Base-by-base conservation (phyloP, 495 filamentous ascomycete genomes). In the Talaromyces proteolyticus region DNA sequence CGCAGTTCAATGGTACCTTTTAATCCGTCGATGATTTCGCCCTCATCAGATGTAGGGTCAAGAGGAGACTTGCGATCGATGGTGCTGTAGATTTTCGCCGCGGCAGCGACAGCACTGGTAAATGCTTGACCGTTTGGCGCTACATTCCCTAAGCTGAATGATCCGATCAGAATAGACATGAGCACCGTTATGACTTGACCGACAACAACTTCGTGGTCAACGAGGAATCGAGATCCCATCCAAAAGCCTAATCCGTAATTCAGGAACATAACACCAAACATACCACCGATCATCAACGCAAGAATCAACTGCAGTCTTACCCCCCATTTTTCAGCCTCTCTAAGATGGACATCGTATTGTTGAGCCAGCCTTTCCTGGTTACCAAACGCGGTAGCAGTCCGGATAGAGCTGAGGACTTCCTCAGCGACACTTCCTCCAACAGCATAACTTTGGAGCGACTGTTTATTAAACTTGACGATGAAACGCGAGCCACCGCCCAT, bases 171-270 rank as follows among this genome's bases (percentile, higher is more conserved):
- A 53, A 94, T 84, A 20, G 88, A 76, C 75, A 98, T 81, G 66
- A 96, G 70, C 48, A 97, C 90, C 10, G 84, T 97, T 26, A 96
- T 61, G 55, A 73, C 58, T 51, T 71, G 57, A 41, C 70, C 71
- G 4, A 81, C 67, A 26, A 65, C 61, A 20, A 86, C 73, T n/a
- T 84, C 76, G 2, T 82, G 82, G 7, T 75, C 60, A 0, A 91
- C 84, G 6, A 95, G 60, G 65, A 83, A 96, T 41, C 80, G 76
- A 51, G 86, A 91, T 10, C 93, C 93, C 75, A 91, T 87, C 93
- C 93, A 98, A 71, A 97, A 98, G 34, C 90, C 85, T 34, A 98
- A 78, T 25, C 86, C 88, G 56, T 96, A 96, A 65, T 91, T 94
- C 36, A 91, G 65, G 58, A 90, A 96, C 52, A 97, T 77, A 48